These are phyloP conservation scores for Bothia castanella DNA, from an alignment of 1,284 basidiomycete genomes.

Conservation along the genomic window DNA sequence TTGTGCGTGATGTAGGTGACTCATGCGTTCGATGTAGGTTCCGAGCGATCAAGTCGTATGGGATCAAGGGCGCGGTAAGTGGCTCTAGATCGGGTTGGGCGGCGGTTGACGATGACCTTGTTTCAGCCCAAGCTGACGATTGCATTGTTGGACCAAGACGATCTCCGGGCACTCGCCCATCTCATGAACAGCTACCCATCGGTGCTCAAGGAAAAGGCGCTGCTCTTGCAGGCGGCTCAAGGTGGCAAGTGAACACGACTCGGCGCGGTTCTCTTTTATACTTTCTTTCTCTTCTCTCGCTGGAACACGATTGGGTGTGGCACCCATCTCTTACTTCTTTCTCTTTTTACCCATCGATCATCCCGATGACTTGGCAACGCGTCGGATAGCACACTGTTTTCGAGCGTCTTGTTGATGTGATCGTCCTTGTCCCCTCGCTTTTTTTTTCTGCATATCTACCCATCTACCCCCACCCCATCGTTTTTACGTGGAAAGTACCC, in stretches of 20 bases:
- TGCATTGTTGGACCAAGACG: constrained; percentile 76
- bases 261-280: neutral
- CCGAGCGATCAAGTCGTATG: constrained; percentile 74
- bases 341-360: neutral
- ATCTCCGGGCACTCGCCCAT: constrained; percentile 76
- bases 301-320: neutral
- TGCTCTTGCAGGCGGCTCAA: constrained; percentile 37
- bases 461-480: constrained; percentile 3
- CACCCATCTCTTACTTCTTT: neutral
- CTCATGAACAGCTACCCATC: constrained; percentile 84
- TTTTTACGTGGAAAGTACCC: constrained; percentile 16
- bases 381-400: neutral
- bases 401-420: neutral
- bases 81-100: neutral
- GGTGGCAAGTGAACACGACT: constrained; percentile 25
- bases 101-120: constrained; percentile 1
- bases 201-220: constrained; percentile 73
- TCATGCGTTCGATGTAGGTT: constrained; percentile 42
- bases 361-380: neutral
- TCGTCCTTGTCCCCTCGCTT: neutral
- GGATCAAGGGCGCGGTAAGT: constrained; percentile 73
- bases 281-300: neutral
- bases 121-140: constrained; percentile 77
- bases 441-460: constrained; percentile 16
- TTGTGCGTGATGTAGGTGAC: neutral